Evolutionary conservation across 2,329 filamentous ascomycete genomes (phyloP).

Genomic region (Alternaria atra): DNA sequence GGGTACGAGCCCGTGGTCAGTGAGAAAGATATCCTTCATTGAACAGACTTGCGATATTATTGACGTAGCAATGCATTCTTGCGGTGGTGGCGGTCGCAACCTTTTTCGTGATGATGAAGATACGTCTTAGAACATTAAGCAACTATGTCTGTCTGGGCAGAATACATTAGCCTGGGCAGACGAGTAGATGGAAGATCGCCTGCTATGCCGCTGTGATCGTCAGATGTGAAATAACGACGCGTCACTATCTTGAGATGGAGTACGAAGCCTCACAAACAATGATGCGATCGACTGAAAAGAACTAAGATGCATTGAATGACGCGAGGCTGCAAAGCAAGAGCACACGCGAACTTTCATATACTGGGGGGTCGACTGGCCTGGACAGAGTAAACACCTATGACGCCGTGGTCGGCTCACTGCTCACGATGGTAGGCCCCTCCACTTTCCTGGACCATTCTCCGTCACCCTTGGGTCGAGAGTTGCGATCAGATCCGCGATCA

Average conservation of each 20-base stretch:
- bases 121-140: neutral
- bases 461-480: constrained; percentile 17
- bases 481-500: constrained; percentile 10
- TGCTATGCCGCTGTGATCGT: no score
- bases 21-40: neutral
- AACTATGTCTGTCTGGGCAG: no score
- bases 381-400: neutral
- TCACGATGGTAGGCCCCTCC: constrained; percentile 27
- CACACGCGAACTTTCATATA: neutral
- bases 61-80: neutral
- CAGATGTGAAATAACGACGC: neutral
- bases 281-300: neutral
- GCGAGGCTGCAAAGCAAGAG: constrained; percentile 3
- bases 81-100: neutral
- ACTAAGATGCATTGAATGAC: constrained; percentile 4
- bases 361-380: neutral
- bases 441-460: constrained; percentile 15
- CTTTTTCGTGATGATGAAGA: neutral
- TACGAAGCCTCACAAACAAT: neutral
- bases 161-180: neutral
- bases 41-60: neutral
- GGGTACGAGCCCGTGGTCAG: neutral
- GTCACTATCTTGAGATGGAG: neutral
- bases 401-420: constrained; percentile 9
- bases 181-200: neutral